These are phyloP conservation scores for Aspergillus nomiae DNA, from an alignment of 2,329 filamentous ascomycete species.

Conservation along the genomic window DNA sequence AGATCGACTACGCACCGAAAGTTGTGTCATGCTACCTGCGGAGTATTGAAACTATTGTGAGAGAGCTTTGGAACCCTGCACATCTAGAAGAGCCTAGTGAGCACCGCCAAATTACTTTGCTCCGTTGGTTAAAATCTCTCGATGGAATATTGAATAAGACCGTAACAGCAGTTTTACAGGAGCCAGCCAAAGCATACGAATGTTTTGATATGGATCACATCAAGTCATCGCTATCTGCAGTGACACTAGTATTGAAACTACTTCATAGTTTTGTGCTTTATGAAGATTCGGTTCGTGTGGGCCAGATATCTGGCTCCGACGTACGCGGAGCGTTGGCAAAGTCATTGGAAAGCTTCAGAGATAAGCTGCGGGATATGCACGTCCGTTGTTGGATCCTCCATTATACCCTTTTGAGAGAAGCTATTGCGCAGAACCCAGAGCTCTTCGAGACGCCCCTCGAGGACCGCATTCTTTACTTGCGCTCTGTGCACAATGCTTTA, in stretches of 20 bases:
- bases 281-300: slow-evolving; percentile 83
- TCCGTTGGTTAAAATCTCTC: slow-evolving; percentile 76
- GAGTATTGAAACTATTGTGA: slow-evolving; percentile 79
- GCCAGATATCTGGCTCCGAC: slow-evolving; percentile 65
- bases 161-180: slow-evolving; percentile 68
- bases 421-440: slow-evolving; percentile 66
- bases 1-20: slow-evolving; percentile 83
- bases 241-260: slow-evolving; percentile 72
- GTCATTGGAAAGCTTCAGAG: slow-evolving; percentile 55
- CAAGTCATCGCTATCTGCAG: slow-evolving; percentile 68
- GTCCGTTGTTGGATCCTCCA: slow-evolving; percentile 85
- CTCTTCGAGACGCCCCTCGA: slow-evolving; percentile 68
- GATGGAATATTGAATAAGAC: slow-evolving; percentile 75
- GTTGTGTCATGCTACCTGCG: slow-evolving; percentile 84
- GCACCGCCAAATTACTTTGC: slow-evolving; percentile 68
- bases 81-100: slow-evolving; percentile 59
- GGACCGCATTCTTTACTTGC: slow-evolving; percentile 76
- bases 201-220: slow-evolving; percentile 82
- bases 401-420: slow-evolving; percentile 77
- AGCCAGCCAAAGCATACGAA: slow-evolving; percentile 69
- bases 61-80: slow-evolving; percentile 65
- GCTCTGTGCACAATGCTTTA: slow-evolving; percentile 78
- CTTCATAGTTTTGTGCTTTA: slow-evolving; percentile 78
- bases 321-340: slow-evolving; percentile 51
- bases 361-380: slow-evolving; percentile 81